A percentile compares a stretch with the other conserved stretches of the same genome.
Evolutionary conservation across 2,329 filamentous ascomycete species (phyloP).

Genomic region (Fusarium camptoceras): DNA sequence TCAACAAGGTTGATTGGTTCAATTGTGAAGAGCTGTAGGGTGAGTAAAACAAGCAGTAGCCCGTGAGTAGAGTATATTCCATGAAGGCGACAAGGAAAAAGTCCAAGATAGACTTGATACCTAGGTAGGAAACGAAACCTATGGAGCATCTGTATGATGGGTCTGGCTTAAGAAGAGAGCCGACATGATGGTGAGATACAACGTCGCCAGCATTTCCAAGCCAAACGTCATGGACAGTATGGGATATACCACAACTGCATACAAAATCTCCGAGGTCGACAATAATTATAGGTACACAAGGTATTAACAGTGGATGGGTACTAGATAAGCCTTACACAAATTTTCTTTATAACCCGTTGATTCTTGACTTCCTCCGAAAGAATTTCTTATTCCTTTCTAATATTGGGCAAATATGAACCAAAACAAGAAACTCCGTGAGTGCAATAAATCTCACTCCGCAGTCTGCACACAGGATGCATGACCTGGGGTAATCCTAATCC

Average conservation of each 20-base stretch:
- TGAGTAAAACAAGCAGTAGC: not conserved
- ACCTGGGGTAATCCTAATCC: not conserved
- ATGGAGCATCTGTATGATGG: not conserved
- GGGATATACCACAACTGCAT: not conserved
- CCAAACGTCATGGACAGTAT: not conserved
- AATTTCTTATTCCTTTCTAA: slow-evolving; percentile 23
- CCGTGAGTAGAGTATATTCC: slow-evolving; percentile 7
- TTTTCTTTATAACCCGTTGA: not conserved
- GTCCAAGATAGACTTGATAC: not conserved
- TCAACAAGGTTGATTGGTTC: not conserved
- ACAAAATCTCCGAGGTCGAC: slow-evolving; percentile 3
- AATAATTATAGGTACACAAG: not conserved
- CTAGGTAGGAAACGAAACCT: not conserved
- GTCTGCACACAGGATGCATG: not conserved
- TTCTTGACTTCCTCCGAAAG: slow-evolving; percentile 7
- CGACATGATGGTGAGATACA: not conserved
- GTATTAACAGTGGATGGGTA: not conserved
- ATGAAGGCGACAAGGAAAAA: not conserved
- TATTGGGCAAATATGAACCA: not conserved
- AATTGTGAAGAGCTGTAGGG: not conserved
- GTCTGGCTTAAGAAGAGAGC: too few species aligned
- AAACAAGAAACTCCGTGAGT: not conserved
- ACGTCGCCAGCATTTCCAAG: not conserved
- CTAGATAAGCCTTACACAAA: not conserved
- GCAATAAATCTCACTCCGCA: not conserved